Conservation (phyloP, 2,329 filamentous ascomycete genomes). For the Massarina eburnea region DNA sequence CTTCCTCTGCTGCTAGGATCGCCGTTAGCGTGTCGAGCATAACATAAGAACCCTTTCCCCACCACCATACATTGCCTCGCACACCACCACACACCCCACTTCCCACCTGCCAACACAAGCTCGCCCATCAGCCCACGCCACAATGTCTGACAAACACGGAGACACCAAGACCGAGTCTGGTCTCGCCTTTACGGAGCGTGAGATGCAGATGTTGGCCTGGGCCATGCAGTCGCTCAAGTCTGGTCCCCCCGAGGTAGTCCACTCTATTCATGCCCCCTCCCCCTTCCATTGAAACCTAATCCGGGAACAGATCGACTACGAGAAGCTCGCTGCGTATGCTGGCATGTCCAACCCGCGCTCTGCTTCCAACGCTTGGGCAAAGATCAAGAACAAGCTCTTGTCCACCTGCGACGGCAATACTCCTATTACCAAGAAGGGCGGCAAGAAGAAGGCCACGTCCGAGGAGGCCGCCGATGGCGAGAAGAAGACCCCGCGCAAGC, state of each 20-base stretch:
- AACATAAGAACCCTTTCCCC: not conserved
- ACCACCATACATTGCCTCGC: not conserved
- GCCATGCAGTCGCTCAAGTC: slow-evolving; percentile 43
- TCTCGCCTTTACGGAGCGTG: slow-evolving; percentile 36
- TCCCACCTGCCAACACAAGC: not conserved
- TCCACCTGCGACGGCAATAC: slow-evolving; percentile 5
- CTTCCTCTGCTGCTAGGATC: not conserved
- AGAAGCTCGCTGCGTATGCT: slow-evolving; percentile 37
- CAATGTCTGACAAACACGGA: slow-evolving; percentile 28
- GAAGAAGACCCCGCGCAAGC: slow-evolving; percentile 36
- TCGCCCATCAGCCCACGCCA: slow-evolving; percentile 4
- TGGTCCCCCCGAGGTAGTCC: slow-evolving; percentile 36
- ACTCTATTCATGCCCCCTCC: not conserved
- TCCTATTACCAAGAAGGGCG: slow-evolving; percentile 25
- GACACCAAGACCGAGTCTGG: slow-evolving; percentile 3
- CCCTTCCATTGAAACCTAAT: slow-evolving; percentile 6
- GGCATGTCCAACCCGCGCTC: slow-evolving; percentile 42
- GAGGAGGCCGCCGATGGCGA: slow-evolving; percentile 13
- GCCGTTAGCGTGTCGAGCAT: not conserved
- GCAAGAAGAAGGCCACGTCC: slow-evolving; percentile 18
- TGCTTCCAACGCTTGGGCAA: slow-evolving; percentile 41
- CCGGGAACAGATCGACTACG: slow-evolving; percentile 37
- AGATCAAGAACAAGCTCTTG: slow-evolving; percentile 37
- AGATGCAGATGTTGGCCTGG: slow-evolving; percentile 38
- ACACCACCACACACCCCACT: not conserved